A percentile compares a stretch with the other conserved stretches of the same genome.
phyloP scores from a whole-genome alignment of 108 stramenopile genomes.

The Poteriospumella lacustris region DNA sequence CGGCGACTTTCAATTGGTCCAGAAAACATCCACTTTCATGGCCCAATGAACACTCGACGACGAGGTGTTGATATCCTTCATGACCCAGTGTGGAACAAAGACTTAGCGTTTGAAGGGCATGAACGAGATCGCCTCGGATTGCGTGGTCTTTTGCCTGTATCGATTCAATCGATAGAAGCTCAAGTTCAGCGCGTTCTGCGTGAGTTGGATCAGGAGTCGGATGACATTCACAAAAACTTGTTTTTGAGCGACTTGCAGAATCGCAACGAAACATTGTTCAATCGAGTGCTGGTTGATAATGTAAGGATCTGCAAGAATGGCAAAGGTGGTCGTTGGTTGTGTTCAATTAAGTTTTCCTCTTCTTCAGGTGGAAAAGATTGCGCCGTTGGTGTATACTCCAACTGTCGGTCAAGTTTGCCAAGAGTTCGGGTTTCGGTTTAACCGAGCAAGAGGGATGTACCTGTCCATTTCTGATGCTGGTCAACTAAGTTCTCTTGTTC shows the following conservation, averaged over 20 bases:
- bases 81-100: slow-evolving; percentile 30
- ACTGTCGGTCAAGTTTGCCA: slow-evolving; percentile 10
- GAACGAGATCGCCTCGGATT: slow-evolving; percentile 62
- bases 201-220: slow-evolving; percentile 56
- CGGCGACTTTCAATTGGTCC: too few species aligned
- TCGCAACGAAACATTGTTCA: slow-evolving; percentile 75
- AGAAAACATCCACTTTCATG: too few species aligned
- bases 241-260: slow-evolving; percentile 87
- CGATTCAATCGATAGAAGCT: not conserved
- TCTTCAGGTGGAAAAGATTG: slow-evolving; percentile 29
- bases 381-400: slow-evolving; percentile 26
- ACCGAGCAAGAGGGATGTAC: slow-evolving; percentile 89
- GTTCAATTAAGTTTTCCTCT: too few species aligned
- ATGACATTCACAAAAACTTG: slow-evolving; percentile 78
- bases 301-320: too few species aligned
- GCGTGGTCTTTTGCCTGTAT: slow-evolving; percentile 54
- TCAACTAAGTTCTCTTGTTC: slow-evolving; percentile 83
- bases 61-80: not conserved
- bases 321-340: too few species aligned
- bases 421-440: slow-evolving; percentile 60
- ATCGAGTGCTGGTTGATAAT: slow-evolving; percentile 23
- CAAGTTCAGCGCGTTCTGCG: slow-evolving; percentile 45
- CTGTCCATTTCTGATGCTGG: slow-evolving; percentile 82
- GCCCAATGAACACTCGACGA: too few species aligned
- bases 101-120: slow-evolving; percentile 1